A percentile compares a stretch with the other conserved stretches of the same genome.
phyloP scores from a whole-genome alignment of 2,329 filamentous ascomycete species.

The Didymella segeticola region DNA sequence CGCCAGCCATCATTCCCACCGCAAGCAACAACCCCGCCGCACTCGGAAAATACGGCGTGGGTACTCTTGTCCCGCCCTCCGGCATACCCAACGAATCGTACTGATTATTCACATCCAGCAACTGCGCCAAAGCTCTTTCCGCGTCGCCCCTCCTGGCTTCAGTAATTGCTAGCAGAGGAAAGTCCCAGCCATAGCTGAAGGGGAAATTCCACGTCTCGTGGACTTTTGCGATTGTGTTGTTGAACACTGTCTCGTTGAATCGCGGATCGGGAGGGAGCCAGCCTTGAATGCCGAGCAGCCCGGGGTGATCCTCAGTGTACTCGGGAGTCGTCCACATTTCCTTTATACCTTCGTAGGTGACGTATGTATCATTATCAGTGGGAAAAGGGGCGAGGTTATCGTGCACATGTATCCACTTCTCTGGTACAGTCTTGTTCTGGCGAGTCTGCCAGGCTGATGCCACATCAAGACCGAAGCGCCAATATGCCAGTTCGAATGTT shows the following conservation, averaged over 20 bases:
- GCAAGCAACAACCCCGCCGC: slow-evolving; percentile 59
- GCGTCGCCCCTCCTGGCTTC: slow-evolving; percentile 38
- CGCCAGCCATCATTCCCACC: slow-evolving; percentile 64
- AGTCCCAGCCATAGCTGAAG: slow-evolving; percentile 46
- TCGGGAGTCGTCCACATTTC: slow-evolving; percentile 41
- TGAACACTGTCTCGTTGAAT: slow-evolving; percentile 39
- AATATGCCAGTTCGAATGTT: slow-evolving; percentile 67
- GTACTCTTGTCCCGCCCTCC: slow-evolving; percentile 59
- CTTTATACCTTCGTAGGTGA: slow-evolving; percentile 61
- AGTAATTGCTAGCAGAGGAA: slow-evolving; percentile 42
- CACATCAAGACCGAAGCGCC: slow-evolving; percentile 65
- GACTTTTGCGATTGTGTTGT: slow-evolving; percentile 37
- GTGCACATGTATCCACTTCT: slow-evolving; percentile 57
- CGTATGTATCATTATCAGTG: slow-evolving; percentile 58
- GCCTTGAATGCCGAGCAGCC: slow-evolving; percentile 39
- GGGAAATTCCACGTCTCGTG: slow-evolving; percentile 47
- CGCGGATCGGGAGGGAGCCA: slow-evolving; percentile 39
- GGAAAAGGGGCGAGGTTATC: slow-evolving; percentile 63
- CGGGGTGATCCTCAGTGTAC: slow-evolving; percentile 42
- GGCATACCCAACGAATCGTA: slow-evolving; percentile 66
- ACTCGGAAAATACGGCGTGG: slow-evolving; percentile 65
- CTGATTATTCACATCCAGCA: slow-evolving; percentile 58
- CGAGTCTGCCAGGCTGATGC: slow-evolving; percentile 61
- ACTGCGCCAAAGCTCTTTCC: slow-evolving; percentile 42
- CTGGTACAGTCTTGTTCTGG: slow-evolving; percentile 53